A percentile compares a stretch with the other conserved stretches of the same genome.
Evolutionary conservation across 345 rosid genomes (phyloP).

Genomic region (Aethionema arabicum): DNA sequence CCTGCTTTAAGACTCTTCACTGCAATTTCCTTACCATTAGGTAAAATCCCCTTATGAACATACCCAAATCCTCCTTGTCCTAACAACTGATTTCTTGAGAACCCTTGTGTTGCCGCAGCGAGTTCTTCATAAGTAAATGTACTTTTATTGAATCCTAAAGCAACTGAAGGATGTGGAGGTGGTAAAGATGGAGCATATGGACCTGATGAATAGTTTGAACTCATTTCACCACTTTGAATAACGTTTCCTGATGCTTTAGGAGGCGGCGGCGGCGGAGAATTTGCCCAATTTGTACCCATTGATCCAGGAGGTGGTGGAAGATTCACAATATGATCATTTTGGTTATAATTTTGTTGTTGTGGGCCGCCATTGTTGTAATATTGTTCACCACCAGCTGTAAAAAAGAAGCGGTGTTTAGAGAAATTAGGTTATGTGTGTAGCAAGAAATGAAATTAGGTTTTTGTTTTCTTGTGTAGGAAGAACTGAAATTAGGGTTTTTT

Average conservation of each 20-base stretch:
- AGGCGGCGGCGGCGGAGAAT: slow-evolving; percentile 34
- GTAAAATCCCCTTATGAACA: slow-evolving; percentile 73
- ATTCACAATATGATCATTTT: slow-evolving; percentile 21
- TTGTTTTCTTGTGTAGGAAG: slow-evolving; percentile 15
- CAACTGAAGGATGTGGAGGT: slow-evolving; percentile 55
- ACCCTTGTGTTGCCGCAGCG: slow-evolving; percentile 60
- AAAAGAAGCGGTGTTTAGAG: too few species aligned
- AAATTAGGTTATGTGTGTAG: neutral
- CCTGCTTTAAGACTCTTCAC: slow-evolving; percentile 75
- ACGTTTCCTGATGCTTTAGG: neutral
- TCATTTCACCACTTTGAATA: slow-evolving; percentile 40
- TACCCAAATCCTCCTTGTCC: slow-evolving; percentile 95
- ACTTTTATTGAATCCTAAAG: slow-evolving; percentile 57
- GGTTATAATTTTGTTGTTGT: slow-evolving; percentile 39
- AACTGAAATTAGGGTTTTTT: slow-evolving; percentile 24
- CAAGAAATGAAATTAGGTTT: neutral
- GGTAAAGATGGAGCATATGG: slow-evolving; percentile 53
- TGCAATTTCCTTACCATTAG: slow-evolving; percentile 76
- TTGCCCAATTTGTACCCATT: slow-evolving; percentile 40
- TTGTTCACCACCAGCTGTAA: slow-evolving; percentile 34
- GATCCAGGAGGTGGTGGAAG: slow-evolving; percentile 51
- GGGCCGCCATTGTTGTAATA: slow-evolving; percentile 21
- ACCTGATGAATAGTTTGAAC: slow-evolving; percentile 51
- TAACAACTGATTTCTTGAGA: slow-evolving; percentile 53
- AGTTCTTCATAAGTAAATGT: slow-evolving; percentile 71